These are phyloP conservation scores for Rhinocladiella similis DNA, from an alignment of 2,329 filamentous ascomycete species.

Conservation along the genomic window DNA sequence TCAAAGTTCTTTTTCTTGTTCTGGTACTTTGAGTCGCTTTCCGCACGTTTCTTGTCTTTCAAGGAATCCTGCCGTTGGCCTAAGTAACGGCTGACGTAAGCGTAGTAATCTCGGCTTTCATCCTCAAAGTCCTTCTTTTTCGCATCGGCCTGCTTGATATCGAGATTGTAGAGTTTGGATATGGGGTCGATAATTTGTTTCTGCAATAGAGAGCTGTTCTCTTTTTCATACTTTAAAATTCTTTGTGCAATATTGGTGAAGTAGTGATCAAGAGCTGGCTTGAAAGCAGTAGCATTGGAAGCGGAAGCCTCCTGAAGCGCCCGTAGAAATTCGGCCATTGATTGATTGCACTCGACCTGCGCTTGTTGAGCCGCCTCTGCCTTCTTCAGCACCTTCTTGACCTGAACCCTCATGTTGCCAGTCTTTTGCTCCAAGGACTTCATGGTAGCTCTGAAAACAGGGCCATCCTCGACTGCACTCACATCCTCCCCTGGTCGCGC, in stretches of 20 bases:
- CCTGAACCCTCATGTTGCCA: conserved; percentile 85
- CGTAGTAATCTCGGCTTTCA: conserved; percentile 97
- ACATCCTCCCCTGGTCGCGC: conserved; percentile 84
- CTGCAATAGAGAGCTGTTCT: conserved; percentile 81
- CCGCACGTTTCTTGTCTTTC: conserved; percentile 93
- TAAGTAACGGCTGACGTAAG: conserved; percentile 92
- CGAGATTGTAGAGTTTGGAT: conserved; percentile 84
- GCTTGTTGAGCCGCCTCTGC: conserved; percentile 85
- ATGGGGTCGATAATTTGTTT: conserved; percentile 94
- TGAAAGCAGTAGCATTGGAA: conserved; percentile 94
- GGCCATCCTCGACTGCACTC: conserved; percentile 83
- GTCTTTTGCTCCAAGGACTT: conserved; percentile 96
- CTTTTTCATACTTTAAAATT: conserved; percentile 81
- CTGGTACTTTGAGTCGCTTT: conserved; percentile 96
- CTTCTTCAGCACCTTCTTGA: conserved; percentile 93
- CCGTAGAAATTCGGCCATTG: conserved; percentile 78
- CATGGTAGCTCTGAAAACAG: conserved; percentile 93
- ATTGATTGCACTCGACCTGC: conserved; percentile 81
- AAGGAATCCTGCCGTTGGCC: conserved; percentile 92
- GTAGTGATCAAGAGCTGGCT: conserved; percentile 94
- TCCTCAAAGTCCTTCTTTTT: conserved; percentile 99
- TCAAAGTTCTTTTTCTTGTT: conserved; percentile 92
- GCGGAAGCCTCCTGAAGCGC: conserved; percentile 82
- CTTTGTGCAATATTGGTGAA: conserved; percentile 95
- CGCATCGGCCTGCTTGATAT: conserved; percentile 95